Evolutionary conservation across 2,329 filamentous ascomycete genomes (phyloP).

Genomic region (Cordyceps cicadae): DNA sequence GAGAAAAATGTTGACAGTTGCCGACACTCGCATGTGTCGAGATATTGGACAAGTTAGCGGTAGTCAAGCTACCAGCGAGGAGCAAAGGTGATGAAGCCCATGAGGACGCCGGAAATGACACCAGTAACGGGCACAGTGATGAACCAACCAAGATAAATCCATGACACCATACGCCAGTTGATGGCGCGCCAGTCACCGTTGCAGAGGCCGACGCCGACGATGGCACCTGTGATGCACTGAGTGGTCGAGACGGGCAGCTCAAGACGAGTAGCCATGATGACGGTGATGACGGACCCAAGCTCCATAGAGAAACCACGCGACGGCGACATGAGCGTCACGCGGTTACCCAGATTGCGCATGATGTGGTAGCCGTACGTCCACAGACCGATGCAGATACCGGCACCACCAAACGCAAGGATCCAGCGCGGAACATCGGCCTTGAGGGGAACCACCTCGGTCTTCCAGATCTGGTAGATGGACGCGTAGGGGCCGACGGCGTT

Average conservation of each 20-base stretch:
- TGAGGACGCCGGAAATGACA: constrained; percentile 49
- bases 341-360: constrained; percentile 55
- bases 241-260: constrained; percentile 56
- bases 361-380: constrained; percentile 58
- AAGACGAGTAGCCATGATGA: constrained; percentile 56
- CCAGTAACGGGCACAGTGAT: constrained; percentile 51
- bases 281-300: constrained; percentile 51
- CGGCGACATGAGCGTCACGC: constrained; percentile 54
- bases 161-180: constrained; percentile 55
- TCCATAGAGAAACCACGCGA: constrained; percentile 53
- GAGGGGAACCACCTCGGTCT: constrained; percentile 34
- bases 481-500: constrained; percentile 57
- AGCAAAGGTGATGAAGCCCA: constrained; percentile 55
- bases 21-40: neutral
- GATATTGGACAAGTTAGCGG: too few relatives aligned
- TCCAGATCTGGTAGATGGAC: constrained; percentile 54
- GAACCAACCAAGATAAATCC: constrained; percentile 53
- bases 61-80: constrained; percentile 35
- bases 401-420: constrained; percentile 49
- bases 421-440: constrained; percentile 48
- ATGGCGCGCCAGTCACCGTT: constrained; percentile 50
- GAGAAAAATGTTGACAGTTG: neutral
- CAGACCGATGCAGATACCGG: constrained; percentile 45
- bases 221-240: constrained; percentile 55
- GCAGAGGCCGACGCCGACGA: constrained; percentile 54